Evolutionary conservation across 345 rosid genomes (phyloP).

Genomic region (Sisymbrium altissimum): DNA sequence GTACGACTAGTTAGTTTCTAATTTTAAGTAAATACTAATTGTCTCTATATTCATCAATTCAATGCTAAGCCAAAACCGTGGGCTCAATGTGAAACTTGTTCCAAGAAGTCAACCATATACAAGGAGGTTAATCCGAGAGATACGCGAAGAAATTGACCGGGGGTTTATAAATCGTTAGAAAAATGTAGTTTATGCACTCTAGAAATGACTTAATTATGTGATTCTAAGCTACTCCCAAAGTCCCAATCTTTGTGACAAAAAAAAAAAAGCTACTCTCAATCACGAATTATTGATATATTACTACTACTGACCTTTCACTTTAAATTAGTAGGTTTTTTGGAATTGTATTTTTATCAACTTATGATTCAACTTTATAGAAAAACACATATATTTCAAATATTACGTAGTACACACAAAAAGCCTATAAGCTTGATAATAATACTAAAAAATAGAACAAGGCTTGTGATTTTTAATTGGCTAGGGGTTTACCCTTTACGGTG

Average conservation of each 20-base stretch:
- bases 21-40: neutral
- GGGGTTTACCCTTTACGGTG: neutral
- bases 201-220: neutral
- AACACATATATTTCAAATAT: too few species aligned
- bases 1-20: neutral
- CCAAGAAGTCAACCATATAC: conserved; percentile 23
- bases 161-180: neutral
- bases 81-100: conserved; percentile 12
- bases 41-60: neutral
- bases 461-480: neutral
- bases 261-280: neutral
- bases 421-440: neutral
- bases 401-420: too few species aligned
- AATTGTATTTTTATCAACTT: neutral
- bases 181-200: neutral
- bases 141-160: conserved; percentile 13
- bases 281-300: neutral
- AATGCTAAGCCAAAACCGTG: conserved; percentile 19
- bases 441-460: neutral
- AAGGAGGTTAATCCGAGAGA: neutral
- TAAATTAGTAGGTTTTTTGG: neutral
- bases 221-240: neutral
- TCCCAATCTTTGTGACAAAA: too few species aligned
- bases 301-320: neutral
- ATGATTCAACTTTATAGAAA: too few species aligned